phyloP scores from a whole-genome alignment of 345 rosid species.

The Raphanus raphanistrum region DNA sequence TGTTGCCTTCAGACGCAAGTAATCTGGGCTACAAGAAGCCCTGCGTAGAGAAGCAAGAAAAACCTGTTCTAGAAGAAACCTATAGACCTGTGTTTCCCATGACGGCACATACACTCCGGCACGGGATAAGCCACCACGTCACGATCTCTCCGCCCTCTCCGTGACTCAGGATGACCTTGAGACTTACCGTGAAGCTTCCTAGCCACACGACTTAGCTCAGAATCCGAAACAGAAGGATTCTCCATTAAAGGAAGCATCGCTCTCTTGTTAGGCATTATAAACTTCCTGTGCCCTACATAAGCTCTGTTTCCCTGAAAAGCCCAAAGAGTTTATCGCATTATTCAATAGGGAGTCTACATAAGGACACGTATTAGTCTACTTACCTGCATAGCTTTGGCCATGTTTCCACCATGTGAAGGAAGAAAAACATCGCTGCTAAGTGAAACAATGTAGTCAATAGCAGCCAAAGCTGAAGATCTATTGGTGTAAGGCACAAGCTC shows the following conservation, averaged over 20 bases:
- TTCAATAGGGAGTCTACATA: no score
- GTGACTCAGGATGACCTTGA: constrained; percentile 59
- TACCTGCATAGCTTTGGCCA: constrained; percentile 75
- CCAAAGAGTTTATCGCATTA: neutral
- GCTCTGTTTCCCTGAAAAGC: constrained; percentile 64
- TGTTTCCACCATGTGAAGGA: constrained; percentile 91
- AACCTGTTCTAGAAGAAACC: constrained; percentile 29
- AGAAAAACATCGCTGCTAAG: constrained; percentile 69
- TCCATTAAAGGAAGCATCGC: constrained; percentile 60
- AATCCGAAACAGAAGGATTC: constrained; percentile 48
- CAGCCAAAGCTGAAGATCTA: constrained; percentile 66
- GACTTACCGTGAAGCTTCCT: constrained; percentile 59
- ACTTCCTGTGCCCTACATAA: constrained; percentile 70
- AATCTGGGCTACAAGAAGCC: neutral
- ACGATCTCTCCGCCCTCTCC: constrained; percentile 51
- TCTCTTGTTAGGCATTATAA: constrained; percentile 69
- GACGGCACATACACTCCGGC: constrained; percentile 74
- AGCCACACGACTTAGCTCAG: constrained; percentile 49
- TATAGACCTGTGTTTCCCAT: constrained; percentile 29
- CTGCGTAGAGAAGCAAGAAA: no score
- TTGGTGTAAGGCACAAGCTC: constrained; percentile 60
- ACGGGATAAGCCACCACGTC: constrained; percentile 71
- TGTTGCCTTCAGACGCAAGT: constrained; percentile 1
- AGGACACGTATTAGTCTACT: no score
- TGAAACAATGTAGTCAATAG: constrained; percentile 70